Evolutionary conservation across 495 filamentous ascomycete genomes (phyloP), one percentile per base, ranked within the genome.

Genomic region (Endocarpon pusillum): DNA sequence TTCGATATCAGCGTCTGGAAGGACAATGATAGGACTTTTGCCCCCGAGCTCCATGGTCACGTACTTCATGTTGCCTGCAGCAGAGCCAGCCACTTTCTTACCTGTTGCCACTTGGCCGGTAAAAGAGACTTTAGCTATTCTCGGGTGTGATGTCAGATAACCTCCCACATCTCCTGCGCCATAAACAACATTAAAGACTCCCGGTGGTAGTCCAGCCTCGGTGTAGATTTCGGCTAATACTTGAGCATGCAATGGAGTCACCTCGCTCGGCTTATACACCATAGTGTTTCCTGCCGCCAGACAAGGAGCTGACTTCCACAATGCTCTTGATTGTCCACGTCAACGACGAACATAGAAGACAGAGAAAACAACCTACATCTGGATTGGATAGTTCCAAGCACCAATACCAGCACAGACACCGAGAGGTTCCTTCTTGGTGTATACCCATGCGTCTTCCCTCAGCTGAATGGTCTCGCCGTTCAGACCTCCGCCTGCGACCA

Each of bases 31-130:
- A 2, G 81, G 78, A 35, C 72, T 79, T 55, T 86, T 87, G 18
- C 81, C 81, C 30, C 81, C 81, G 1, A 86, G 63, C 47, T 89
- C 81, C 75, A 85, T 79, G 3, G 80, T 85, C 22, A 83, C 75
- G 47, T 81, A 82, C 48, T 86, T 85, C 75, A 85, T 81, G 23
- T 68, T 68, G n/a, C 65, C 72, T 1, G 72, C 69, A 4, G 80
- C 80, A 19, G 66, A 52, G 15, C 61, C 67, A 9, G 80, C 77
- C 4, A 86, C 80, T 51, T 77, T 81, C 54, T 67, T 63, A 6
- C 80, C 80, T 2, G 80, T 86, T 19, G 66, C 55, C 8, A 85
- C 80, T 46, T 84, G 79, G n/a, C 80, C 80, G 0, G 80, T 86
- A 53, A 85, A 85, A 20, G 70, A 78, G 37, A 87, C 79, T 53